A percentile compares a stretch with the other conserved stretches of the same genome.
phyloP scores from a whole-genome alignment of 2,329 filamentous ascomycete genomes.

The Gaeumannomyces tritici region DNA sequence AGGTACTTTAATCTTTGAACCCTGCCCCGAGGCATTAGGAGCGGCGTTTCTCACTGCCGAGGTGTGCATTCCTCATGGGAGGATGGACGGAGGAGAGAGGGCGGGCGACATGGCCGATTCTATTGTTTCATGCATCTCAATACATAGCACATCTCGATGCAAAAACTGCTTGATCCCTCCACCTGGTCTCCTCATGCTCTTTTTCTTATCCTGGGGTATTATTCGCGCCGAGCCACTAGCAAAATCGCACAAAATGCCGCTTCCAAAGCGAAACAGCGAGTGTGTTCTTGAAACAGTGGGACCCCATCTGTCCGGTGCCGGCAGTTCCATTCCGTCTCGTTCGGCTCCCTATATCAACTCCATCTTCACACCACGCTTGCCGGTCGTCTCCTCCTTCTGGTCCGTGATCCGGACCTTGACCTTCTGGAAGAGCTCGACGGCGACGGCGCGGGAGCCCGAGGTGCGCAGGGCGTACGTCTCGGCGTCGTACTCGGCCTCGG shows the following conservation, averaged over 20 bases:
- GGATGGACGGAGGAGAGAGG: background rate
- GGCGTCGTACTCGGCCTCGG: constrained; percentile 73
- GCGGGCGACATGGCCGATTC: background rate
- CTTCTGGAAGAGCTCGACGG: constrained; percentile 83
- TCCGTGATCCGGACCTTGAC: constrained; percentile 83
- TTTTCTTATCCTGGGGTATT: background rate
- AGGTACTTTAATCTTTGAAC: background rate
- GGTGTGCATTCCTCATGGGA: background rate
- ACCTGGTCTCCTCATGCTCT: background rate
- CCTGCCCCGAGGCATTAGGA: background rate
- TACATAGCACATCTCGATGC: background rate
- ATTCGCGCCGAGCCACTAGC: background rate
- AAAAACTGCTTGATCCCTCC: background rate
- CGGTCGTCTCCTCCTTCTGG: constrained; percentile 89
- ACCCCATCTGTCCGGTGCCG: too few relatives aligned
- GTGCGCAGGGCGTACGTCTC: constrained; percentile 72
- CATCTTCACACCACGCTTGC: constrained; percentile 84
- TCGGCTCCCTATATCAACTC: constrained; percentile 39
- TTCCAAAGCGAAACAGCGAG: too few relatives aligned
- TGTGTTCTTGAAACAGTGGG: too few relatives aligned
- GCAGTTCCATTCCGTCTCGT: background rate
- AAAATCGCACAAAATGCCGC: too few relatives aligned
- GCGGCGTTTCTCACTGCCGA: background rate
- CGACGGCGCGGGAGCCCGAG: constrained; percentile 41
- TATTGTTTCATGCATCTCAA: background rate